phyloP scores from a whole-genome alignment of 352 stramenopile genomes.

The Lagenidium sp. region DNA sequence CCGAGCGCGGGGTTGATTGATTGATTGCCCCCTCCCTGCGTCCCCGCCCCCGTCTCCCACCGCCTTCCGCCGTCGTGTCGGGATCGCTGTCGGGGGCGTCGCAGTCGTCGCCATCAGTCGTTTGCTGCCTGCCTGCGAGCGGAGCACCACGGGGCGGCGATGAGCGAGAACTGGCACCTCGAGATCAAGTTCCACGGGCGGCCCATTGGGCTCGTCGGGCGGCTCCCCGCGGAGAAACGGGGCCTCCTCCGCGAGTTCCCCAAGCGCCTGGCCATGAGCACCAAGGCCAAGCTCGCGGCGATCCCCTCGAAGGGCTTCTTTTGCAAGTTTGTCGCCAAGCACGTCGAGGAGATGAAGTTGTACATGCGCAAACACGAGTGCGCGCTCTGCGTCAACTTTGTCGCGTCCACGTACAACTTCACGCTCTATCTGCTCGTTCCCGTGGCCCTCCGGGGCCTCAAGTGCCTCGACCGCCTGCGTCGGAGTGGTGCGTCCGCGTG shows the following conservation, averaged over 20 bases:
- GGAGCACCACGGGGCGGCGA: too few species aligned
- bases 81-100: too few species aligned
- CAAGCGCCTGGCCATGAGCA: conserved; percentile 59
- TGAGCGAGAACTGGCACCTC: conserved; percentile 77
- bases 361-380: conserved; percentile 87
- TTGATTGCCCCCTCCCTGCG: too few species aligned
- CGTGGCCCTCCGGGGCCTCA: conserved; percentile 46
- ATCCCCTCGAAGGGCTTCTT: conserved; percentile 85
- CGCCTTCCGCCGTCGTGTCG: too few species aligned
- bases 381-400: conserved; percentile 75
- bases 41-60: too few species aligned
- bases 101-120: conserved; percentile 8
- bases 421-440: conserved; percentile 79
- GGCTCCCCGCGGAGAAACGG: conserved; percentile 74
- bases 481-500: conserved; percentile 48
- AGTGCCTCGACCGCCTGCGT: conserved; percentile 71
- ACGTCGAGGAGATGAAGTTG: conserved; percentile 76
- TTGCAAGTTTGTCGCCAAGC: conserved; percentile 85
- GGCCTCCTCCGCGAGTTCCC: conserved; percentile 69
- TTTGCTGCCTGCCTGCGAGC: too few species aligned
- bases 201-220: conserved; percentile 59
- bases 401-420: conserved; percentile 75
- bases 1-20: too few species aligned
- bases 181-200: conserved; percentile 81
- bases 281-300: conserved; percentile 64